Percentiles rank a stretch among this genome's conserved stretches.
Conservation (phyloP, 495 filamentous ascomycete genomes). For the Hypoxylon fuscum region DNA sequence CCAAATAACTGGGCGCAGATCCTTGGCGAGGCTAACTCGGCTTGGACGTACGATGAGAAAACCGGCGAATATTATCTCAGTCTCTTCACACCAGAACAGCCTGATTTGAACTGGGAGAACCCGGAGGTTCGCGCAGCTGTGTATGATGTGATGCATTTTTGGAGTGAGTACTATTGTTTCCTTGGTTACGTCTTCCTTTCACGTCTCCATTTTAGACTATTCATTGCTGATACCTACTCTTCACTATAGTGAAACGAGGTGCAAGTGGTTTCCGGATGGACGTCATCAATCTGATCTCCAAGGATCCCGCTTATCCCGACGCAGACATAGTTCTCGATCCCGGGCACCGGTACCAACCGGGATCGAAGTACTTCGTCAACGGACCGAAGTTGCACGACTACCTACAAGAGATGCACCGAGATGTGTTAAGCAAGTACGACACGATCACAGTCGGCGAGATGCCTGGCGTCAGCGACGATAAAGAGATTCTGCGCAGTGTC, state of each 20-base stretch:
- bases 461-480: constrained; percentile 61
- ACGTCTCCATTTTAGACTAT: background rate
- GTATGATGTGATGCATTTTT: constrained; percentile 67
- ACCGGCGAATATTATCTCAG: constrained; percentile 69
- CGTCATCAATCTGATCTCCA: constrained; percentile 72
- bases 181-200: background rate
- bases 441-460: constrained; percentile 72
- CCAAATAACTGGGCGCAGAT: constrained; percentile 71
- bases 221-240: constrained; percentile 3
- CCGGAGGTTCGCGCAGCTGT: constrained; percentile 65
- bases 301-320: constrained; percentile 65
- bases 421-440: constrained; percentile 67
- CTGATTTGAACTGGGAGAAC: constrained; percentile 73
- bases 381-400: constrained; percentile 71
- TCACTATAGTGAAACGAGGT: constrained; percentile 56
- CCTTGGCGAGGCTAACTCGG: constrained; percentile 64
- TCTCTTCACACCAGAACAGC: constrained; percentile 66
- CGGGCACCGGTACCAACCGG: constrained; percentile 61
- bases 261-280: constrained; percentile 72
- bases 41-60: constrained; percentile 66
- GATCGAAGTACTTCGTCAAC: constrained; percentile 61
- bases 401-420: constrained; percentile 58
- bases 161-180: constrained; percentile 44
- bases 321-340: constrained; percentile 58
- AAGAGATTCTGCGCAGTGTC: constrained; percentile 64